A percentile compares a stretch with the other conserved stretches of the same genome.
Evolutionary conservation across 2,329 filamentous ascomycete genomes (phyloP).

Genomic region (Fusarium sp.): DNA sequence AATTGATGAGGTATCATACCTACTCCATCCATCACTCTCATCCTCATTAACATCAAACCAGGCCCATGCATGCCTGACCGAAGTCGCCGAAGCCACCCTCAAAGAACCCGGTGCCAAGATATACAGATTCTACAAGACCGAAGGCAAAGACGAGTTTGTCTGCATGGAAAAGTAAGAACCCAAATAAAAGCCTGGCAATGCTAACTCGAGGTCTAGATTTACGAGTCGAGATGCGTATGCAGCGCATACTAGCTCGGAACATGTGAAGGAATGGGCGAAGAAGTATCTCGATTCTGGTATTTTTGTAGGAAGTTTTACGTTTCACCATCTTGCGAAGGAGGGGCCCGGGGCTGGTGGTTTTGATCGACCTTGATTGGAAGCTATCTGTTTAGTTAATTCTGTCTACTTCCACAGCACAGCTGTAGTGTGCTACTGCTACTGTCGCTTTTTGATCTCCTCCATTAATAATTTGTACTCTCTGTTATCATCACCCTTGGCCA

Average conservation of each 20-base stretch:
- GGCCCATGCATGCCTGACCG: constrained; percentile 1
- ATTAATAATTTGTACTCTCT: background rate
- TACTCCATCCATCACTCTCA: accelerated
- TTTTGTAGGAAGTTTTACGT: constrained; percentile 9
- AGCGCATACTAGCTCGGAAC: constrained; percentile 6
- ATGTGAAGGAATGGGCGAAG: constrained; percentile 13
- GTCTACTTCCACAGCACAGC: too few species aligned
- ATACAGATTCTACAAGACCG: constrained; percentile 21
- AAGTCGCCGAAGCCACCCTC: constrained; percentile 8
- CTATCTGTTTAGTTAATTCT: background rate
- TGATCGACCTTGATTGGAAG: background rate
- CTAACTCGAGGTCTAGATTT: background rate
- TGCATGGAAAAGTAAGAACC: constrained; percentile 6
- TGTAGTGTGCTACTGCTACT: background rate
- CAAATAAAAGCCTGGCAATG: accelerated
- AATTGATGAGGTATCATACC: background rate
- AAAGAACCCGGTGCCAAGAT: constrained; percentile 13
- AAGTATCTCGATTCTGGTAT: constrained; percentile 19
- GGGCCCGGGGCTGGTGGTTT: constrained; percentile 13
- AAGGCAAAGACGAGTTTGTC: constrained; percentile 8
- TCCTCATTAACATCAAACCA: background rate
- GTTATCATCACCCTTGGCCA: constrained; percentile 2
- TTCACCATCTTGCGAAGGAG: constrained; percentile 5
- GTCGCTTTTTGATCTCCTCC: background rate
- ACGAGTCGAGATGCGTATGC: constrained; percentile 5